Percentiles rank a stretch among this genome's conserved stretches.
These are phyloP conservation scores for Candida mattraensis DNA, from an alignment of 805 yeast genomes.

Conservation along the genomic window DNA sequence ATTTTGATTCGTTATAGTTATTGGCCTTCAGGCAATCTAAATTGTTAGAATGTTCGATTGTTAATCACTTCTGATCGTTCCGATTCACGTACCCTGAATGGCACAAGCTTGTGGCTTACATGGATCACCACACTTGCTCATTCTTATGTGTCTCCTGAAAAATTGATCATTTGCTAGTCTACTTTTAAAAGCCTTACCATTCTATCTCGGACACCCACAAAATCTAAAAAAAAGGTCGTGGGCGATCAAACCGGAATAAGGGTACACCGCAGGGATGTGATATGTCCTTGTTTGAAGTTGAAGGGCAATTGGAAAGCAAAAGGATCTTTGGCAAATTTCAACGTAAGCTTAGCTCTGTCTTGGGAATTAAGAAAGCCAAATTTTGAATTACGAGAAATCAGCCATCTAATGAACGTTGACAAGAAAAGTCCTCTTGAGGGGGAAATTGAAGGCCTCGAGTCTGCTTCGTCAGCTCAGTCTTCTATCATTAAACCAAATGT, in stretches of 20 bases:
- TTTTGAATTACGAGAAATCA: no score
- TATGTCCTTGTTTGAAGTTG: conserved; percentile 3
- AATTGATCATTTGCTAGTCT: conserved; percentile 4
- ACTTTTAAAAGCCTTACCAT: no score
- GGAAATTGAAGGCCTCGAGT: conserved; percentile 9
- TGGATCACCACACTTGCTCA: conserved; percentile 35
- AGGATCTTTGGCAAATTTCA: no score
- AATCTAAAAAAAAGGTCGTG: conserved; percentile 2
- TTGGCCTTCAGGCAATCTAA: conserved; percentile 62
- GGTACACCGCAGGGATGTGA: background rate
- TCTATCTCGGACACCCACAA: no score
- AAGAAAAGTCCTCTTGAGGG: background rate
- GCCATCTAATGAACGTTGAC: background rate
- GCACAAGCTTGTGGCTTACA: conserved; percentile 83
- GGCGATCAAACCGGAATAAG: background rate
- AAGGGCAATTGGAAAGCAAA: no score
- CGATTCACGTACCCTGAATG: conserved; percentile 56
- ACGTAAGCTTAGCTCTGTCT: no score
- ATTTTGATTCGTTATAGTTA: conserved; percentile 71
- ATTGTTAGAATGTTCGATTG: conserved; percentile 1
- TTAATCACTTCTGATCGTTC: background rate
- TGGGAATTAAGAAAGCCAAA: no score
- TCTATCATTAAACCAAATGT: conserved; percentile 31
- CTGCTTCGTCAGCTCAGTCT: conserved; percentile 24
- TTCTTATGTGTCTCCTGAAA: background rate